Base-by-base conservation (phyloP, 345 rosid genomes). In the Euphorbia peplus region DNA sequence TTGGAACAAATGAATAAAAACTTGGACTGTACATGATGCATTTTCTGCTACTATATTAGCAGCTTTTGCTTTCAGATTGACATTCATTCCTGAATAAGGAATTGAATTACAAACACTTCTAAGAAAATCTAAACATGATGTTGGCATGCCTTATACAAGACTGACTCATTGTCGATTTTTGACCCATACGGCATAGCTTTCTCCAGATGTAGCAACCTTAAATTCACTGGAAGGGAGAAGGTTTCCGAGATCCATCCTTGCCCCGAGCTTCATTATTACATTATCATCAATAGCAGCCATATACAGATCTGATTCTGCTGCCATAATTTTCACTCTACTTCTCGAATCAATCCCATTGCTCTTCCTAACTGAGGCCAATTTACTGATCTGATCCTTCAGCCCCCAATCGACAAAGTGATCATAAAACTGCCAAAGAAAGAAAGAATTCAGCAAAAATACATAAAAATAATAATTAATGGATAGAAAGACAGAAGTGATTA, bases 331-430 rank as follows among this genome's bases (percentile, higher is more conserved):
- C 42, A 87, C 84, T 8, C 51, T 74, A 85, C 93, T 91, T 24
- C 48, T 70, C 9, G 68, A 69, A 16, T 69, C 42, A 74, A 93
- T 88, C 63, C 85, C 76, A 53, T 74, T 76, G 30, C 71, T 77
- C 15, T 25, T 75, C 78, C 96, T 82, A 0, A 88, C 73, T 12
- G 73, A 70, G 0, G 70, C 82, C 79, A 93, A 47, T 58, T 80
- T 87, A 5, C 32, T 28, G 26, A 93, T 87, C 60, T 78, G 75
- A 26, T 80, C 87, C 82, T 88, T 90, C 21, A 83, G 75, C 25
- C 86, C 92, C 89, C 80, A 77, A 25, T 83, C 91, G 29, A 87
- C 78, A 79, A 88, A 85, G 81, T 93, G 97, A 72, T 87, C 89
- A 74, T 85, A 93, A 50, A 93, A 93, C 96, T 93, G 81, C 75